Base-by-base conservation (phyloP, 805 yeast genomes). In the Saccharomycopsis guyanensis region DNA sequence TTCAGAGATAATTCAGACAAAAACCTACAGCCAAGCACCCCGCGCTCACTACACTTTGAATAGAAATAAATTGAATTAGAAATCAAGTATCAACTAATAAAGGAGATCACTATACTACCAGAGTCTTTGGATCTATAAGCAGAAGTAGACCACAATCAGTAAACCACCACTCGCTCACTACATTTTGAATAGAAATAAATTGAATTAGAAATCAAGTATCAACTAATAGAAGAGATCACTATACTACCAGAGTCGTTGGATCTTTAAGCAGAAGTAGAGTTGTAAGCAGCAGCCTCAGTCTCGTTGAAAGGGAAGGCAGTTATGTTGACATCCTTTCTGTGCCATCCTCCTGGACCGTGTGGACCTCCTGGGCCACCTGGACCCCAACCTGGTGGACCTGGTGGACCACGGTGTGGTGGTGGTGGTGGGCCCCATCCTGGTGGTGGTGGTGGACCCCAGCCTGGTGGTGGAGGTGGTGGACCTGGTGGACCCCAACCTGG, bases 351-450 rank as follows among this genome's bases (percentile, higher is more conserved):
- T 34, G 38, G 38, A 13, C 38, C 38, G 22, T 12, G 10, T 34
- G 38, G 38, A 13, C 38, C 38, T 5, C 38, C 38, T 7, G 38
- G 38, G 22, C 38, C 18, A 13, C 38, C 38, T 7, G 38, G 38
- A 29, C 13, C 13, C 12, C 33, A 12, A 12, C 13, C 12, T 29
- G 33, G 33, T 29, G 33, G 33, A 12, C 13, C 13, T 29, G 33
- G 33, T 29, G 33, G 33, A 29, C 13, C 13, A 29, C 33, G 13
- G 12, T 12, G n/a, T 29, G 33, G 33, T 29, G 33, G 33, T 29
- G 33, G 33, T 29, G 33, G 33, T 29, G 33, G 33, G 12, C 38
- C 38, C 38, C 38, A 34, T 5, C 38, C 38, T 8, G 38, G 38
- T 5, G 13, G 13, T 5, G 10, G 10, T 13, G 38, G 22, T 8